Percentiles rank a stretch among this genome's conserved stretches.
Evolutionary conservation across 2,329 filamentous ascomycete genomes (phyloP).

Genomic region (Thielaviopsis musarum): DNA sequence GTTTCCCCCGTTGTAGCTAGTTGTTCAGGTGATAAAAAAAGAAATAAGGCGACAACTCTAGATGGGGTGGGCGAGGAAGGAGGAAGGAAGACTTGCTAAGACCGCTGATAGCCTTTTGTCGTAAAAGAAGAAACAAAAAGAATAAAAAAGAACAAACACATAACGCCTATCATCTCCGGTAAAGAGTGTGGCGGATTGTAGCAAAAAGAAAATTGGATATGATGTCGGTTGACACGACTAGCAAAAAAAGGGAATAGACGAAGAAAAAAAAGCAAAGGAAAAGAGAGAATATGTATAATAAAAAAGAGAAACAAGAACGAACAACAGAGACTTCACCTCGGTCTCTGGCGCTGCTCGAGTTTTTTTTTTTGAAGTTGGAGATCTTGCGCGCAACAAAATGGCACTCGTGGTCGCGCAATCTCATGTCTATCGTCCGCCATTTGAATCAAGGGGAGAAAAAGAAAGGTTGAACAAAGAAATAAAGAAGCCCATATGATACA

Average conservation of each 20-base stretch:
- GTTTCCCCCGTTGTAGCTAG: background rate
- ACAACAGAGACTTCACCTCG: background rate
- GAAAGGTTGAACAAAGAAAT: background rate
- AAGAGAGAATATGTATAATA: constrained; percentile 1
- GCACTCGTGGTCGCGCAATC: background rate
- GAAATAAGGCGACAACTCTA: background rate
- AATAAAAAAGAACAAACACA: background rate
- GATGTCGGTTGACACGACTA: background rate
- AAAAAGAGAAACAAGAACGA: background rate
- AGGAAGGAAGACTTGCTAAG: background rate
- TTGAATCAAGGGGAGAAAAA: background rate
- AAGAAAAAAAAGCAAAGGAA: background rate
- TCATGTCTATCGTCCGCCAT: background rate
- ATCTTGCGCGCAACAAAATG: background rate
- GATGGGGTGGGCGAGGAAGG: background rate
- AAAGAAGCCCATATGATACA: background rate
- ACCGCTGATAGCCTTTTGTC: background rate
- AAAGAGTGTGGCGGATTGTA: background rate
- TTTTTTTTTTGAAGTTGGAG: background rate
- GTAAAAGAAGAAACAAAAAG: background rate
- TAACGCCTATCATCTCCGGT: background rate
- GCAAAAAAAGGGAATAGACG: background rate
- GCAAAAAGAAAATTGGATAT: background rate
- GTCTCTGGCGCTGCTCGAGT: background rate
- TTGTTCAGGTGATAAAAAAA: background rate